Conservation (phyloP, 179 eudicot genomes). For the Silene vulgaris region DNA sequence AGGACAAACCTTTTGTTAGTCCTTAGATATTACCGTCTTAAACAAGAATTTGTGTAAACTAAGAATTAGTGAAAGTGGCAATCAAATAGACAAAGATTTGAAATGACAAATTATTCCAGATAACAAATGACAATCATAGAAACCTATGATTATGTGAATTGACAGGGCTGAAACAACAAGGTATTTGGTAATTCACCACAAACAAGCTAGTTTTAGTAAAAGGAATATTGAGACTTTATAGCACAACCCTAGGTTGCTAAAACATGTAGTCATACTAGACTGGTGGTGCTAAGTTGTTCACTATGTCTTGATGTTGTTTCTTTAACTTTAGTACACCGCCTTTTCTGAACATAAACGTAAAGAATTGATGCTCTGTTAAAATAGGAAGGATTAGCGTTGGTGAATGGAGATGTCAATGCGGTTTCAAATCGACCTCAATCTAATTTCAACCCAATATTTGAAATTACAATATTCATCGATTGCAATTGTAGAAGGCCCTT, state of each 20-base stretch:
- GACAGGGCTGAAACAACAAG: background rate
- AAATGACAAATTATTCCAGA: constrained; percentile 3
- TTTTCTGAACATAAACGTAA: too few species aligned
- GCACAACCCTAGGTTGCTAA: background rate
- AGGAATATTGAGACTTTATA: constrained; percentile 15
- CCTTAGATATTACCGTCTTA: too few species aligned
- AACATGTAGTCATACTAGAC: background rate
- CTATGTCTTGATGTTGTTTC: constrained; percentile 4
- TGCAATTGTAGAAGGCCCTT: too few species aligned
- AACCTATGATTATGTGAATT: constrained; percentile 13
- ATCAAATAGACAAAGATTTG: constrained; percentile 14
- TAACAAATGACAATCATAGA: background rate
- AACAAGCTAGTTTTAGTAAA: background rate
- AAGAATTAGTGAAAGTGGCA: background rate
- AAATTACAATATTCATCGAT: too few species aligned
- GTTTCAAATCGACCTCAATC: too few species aligned
- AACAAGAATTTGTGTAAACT: too few species aligned
- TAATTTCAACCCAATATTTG: too few species aligned
- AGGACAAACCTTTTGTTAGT: too few species aligned
- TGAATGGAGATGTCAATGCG: too few species aligned
- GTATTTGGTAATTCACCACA: background rate
- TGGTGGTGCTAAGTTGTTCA: background rate
- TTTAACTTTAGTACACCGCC: background rate
- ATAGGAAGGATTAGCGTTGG: too few species aligned
- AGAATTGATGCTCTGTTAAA: too few species aligned